Evolutionary conservation across 2,329 filamentous ascomycete genomes (phyloP).

Genomic region (Xylaria sp.): DNA sequence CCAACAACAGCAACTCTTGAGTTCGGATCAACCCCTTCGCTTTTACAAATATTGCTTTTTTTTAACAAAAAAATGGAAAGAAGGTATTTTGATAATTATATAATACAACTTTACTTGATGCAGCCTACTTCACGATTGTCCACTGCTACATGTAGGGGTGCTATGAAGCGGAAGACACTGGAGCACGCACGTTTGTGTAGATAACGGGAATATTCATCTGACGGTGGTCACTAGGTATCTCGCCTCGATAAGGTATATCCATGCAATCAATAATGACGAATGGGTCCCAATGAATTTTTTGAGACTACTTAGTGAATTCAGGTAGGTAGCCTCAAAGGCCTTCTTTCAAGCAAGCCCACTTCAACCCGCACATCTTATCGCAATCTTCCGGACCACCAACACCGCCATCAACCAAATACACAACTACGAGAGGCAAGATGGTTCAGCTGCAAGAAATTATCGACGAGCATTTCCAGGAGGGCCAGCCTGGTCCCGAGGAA

Average conservation of each 20-base stretch:
- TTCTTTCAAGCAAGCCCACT: not conserved
- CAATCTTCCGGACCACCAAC: not conserved
- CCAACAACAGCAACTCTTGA: too few species aligned
- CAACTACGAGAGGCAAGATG: conserved; percentile 59
- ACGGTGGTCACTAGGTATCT: not conserved
- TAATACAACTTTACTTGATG: too few species aligned
- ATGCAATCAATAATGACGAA: conserved; percentile 17
- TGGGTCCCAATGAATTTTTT: conserved; percentile 36
- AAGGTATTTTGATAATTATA: too few species aligned
- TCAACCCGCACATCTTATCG: not conserved
- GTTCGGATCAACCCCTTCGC: too few species aligned
- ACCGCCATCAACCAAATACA: not conserved
- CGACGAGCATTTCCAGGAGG: conserved; percentile 89
- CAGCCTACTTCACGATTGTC: too few species aligned
- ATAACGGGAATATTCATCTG: not conserved
- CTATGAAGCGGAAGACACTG: too few species aligned
- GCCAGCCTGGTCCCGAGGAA: conserved; percentile 76
- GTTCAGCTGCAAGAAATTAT: conserved; percentile 97
- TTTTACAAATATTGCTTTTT: too few species aligned
- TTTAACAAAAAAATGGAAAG: too few species aligned
- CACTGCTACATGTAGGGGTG: too few species aligned
- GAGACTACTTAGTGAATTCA: conserved; percentile 15
- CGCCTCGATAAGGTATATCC: conserved; percentile 15
- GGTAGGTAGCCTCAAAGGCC: not conserved
- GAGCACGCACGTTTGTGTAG: not conserved